A percentile compares a stretch with the other conserved stretches of the same genome.
These are phyloP conservation scores for Penicillium sp. DNA, from an alignment of 2,329 filamentous ascomycete genomes.

Conservation along the genomic window DNA sequence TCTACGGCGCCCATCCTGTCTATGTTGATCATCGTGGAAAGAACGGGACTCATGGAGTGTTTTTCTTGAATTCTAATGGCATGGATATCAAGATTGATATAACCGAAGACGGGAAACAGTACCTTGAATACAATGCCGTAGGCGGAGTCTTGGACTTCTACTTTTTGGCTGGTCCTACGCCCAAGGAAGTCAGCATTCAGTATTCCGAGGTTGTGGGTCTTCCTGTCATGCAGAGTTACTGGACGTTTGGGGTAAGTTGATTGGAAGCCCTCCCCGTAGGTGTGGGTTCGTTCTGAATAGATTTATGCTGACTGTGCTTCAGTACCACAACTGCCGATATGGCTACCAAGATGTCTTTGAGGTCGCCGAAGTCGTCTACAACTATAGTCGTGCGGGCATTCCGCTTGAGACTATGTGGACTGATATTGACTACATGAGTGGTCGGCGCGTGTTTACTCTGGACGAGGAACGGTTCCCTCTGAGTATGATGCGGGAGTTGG, in stretches of 20 bases:
- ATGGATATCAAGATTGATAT: slow-evolving; percentile 77
- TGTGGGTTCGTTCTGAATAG: neutral
- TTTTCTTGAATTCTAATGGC: slow-evolving; percentile 71
- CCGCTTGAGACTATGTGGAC: slow-evolving; percentile 51
- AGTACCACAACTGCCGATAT: slow-evolving; percentile 63
- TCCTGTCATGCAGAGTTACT: slow-evolving; percentile 65
- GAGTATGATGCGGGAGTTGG: slow-evolving; percentile 61
- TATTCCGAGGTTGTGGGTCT: slow-evolving; percentile 60
- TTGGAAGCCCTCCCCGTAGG: neutral
- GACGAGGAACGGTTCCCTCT: slow-evolving; percentile 42
- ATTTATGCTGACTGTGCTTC: neutral
- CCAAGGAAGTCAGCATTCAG: slow-evolving; percentile 60
- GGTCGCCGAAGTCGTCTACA: slow-evolving; percentile 46
- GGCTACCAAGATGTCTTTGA: slow-evolving; percentile 57
- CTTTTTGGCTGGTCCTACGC: slow-evolving; percentile 62
- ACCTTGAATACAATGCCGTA: slow-evolving; percentile 76
- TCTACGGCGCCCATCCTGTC: slow-evolving; percentile 74
- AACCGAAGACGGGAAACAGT: slow-evolving; percentile 60
- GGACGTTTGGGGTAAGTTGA: slow-evolving; percentile 57
- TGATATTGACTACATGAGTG: slow-evolving; percentile 47
- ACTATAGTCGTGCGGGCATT: slow-evolving; percentile 45
- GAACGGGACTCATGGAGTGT: slow-evolving; percentile 63
- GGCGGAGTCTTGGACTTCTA: slow-evolving; percentile 76
- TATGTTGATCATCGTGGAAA: slow-evolving; percentile 70
- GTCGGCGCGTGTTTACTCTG: slow-evolving; percentile 41